Base-by-base conservation (phyloP, 2,329 filamentous ascomycete genomes). In the Tolypocladium inflatum region DNA sequence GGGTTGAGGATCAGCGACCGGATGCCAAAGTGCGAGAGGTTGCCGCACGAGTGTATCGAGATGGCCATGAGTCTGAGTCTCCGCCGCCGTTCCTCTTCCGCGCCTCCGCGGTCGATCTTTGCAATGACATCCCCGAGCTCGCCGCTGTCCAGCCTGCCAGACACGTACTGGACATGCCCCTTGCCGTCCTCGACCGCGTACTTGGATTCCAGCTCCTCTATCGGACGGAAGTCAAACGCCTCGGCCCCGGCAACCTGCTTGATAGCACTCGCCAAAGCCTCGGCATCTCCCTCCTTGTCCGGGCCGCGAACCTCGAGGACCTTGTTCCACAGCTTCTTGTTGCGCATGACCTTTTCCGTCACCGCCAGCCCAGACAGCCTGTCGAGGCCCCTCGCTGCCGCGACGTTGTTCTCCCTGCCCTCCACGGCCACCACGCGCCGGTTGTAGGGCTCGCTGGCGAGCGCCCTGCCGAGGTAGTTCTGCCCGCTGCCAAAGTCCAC, bases 401-500 rank as follows among this genome's bases (percentile, higher is more conserved):
- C 83, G 60, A 97, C 95, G 67, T 97, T 97, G 65, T 88, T 85
- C 66, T 90, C 86, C 62, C 87, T 86, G 59, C 91, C 89, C 73
- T 99, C 94, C 39, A 99, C 91, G 1, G 93, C 94, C 57, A 97
- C 85, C 50, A 97, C 88, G 63, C 91, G 85, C 66, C 87, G 86
- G 67, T 92, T 90, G 74, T 96, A 96, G 0, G 92, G 91, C 57
- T 86, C 80, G 61, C 88, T 91, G 17, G 93, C 93, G 59, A 99
- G 78, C 1, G 90, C 89, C 52, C 94, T 83, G 1, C 94, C 93
- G 4, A 99, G 84, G 68, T 99, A 99, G 68, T 97, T 97, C 71
- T 97, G 93, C 0, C 94, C 94, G 56, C 91, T 96, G 35, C 94
- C 94, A 72, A 97, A 96, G 73, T 99, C 94, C 54, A 97, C 87